Base-by-base conservation (phyloP, 1,139 yeast species). In the Hyphopichia fennica region DNA sequence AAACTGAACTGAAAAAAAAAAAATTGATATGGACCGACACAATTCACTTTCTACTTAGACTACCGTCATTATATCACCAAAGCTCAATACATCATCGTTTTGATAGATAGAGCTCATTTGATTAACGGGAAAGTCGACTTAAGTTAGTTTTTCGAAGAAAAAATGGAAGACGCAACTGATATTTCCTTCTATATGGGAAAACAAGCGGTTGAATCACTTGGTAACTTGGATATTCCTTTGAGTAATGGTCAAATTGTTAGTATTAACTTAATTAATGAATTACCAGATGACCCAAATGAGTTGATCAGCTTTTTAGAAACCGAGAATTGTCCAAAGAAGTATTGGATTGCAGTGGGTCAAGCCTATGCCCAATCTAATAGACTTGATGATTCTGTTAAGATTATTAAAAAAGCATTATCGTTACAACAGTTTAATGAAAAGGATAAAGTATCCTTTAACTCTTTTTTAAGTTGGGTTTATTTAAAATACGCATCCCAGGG, bases 221-320 rank as follows among this genome's bases (percentile, higher is more conserved):
- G 63, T 22, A 65, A 62, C 39, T 62, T 83, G 48, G 90, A 84
- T 60, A 82, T 87, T 51, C 91, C 90, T 14, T 67, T 85, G 57
- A 75, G 77, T 51, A 82, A 77, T 49, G 87, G 84, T 41, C 89
- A 85, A 61, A 80, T 85, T 50, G 93, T 85, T 46, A 75, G 82
- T 44, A 80, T 87, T 49, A 87, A 81, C 63, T 75, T 75, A 45
- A 69, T 72, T 35, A 79, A 79, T 37, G 98, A 91, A 58, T 71
- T 91, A 46, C 96, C 96, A 1, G 96, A 87, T 18, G 96, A 90
- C 59, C 87, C 96, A 5, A 76, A 81, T 41, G 98, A 93, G 57
- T 73, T 93, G 52, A 83, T 87, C 51, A 78, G 80, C 32, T 77
- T 93, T 49, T 71, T 93, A 50, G 84, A 85, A 47, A 88, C 87